Conservation (phyloP, 257 asterid genomes). For the Nicotiana benthamiana region DNA sequence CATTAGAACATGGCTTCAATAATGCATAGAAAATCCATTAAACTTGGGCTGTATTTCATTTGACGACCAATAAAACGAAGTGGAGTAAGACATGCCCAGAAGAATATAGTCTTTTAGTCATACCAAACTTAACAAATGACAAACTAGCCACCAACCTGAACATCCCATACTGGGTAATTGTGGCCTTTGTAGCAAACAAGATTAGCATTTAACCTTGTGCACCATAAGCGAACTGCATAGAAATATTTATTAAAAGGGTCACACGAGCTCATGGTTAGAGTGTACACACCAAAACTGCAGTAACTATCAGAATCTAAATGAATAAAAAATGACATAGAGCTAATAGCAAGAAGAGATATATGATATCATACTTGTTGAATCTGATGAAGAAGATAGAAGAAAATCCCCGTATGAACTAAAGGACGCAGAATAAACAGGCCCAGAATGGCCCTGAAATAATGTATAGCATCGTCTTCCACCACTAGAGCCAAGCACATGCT, state of each 20-base stretch:
- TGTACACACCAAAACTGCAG: background rate
- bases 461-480: constrained; percentile 61
- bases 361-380: constrained; percentile 64
- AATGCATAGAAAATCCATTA: background rate
- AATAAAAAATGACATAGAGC: background rate
- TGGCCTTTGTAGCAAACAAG: constrained; percentile 99
- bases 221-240: constrained; percentile 83
- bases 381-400: constrained; percentile 90
- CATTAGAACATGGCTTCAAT: no score
- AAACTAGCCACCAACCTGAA: constrained; percentile 45
- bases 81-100: background rate
- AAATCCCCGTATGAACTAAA: constrained; percentile 91
- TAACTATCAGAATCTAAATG: background rate
- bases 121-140: background rate
- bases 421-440: constrained; percentile 86
- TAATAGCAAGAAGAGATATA: constrained; percentile 11
- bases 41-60: background rate
- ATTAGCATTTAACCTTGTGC: constrained; percentile 81
- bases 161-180: constrained; percentile 99
- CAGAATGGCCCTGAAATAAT: constrained; percentile 83
- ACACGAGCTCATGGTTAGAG: background rate
- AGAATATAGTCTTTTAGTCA: background rate
- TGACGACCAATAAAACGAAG: background rate
- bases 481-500: constrained; percentile 35
- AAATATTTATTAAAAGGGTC: background rate